Percentiles rank a stretch among this genome's conserved stretches.
Evolutionary conservation across 73 alveolate species (phyloP).

Genomic region (Symbiodinium natans): DNA sequence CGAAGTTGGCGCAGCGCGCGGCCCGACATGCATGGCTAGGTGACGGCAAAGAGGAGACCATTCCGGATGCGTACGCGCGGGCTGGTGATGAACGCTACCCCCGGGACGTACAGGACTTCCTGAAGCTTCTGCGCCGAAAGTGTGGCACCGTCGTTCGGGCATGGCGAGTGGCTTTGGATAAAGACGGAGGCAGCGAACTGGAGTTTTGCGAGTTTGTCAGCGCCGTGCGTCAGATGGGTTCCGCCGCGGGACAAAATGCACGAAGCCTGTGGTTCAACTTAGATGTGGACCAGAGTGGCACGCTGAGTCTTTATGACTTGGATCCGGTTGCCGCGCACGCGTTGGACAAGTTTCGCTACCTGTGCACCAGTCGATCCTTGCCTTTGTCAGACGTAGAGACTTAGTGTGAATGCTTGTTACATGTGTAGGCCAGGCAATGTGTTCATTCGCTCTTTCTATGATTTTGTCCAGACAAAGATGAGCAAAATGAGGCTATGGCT

Average conservation of each 20-base stretch:
- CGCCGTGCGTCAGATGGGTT: conserved; percentile 73
- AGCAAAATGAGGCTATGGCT: not conserved
- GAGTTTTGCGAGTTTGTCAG: conserved; percentile 77
- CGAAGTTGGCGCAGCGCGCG: conserved; percentile 84
- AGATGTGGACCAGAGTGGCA: conserved; percentile 85
- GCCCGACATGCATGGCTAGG: conserved; percentile 84
- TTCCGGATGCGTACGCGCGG: conserved; percentile 52
- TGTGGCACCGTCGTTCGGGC: conserved; percentile 69
- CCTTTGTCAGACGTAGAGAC: not conserved
- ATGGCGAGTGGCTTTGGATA: conserved; percentile 74
- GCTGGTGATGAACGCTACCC: conserved; percentile 79
- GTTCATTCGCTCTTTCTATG: too few species aligned
- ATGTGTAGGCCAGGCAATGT: too few species aligned
- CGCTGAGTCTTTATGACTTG: conserved; percentile 72
- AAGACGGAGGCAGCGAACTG: conserved; percentile 73
- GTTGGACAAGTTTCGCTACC: conserved; percentile 59
- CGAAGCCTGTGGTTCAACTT: conserved; percentile 81
- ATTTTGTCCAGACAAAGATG: not conserved
- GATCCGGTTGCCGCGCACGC: conserved; percentile 79
- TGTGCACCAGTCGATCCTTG: conserved; percentile 55
- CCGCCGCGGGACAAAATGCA: conserved; percentile 39
- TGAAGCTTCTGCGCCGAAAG: conserved; percentile 71
- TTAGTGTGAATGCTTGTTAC: too few species aligned
- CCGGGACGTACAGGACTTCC: conserved; percentile 67
- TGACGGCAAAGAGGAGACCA: conserved; percentile 27